Base-by-base conservation (phyloP, 176 grass and related monocot species). In the Juncus effusus region DNA sequence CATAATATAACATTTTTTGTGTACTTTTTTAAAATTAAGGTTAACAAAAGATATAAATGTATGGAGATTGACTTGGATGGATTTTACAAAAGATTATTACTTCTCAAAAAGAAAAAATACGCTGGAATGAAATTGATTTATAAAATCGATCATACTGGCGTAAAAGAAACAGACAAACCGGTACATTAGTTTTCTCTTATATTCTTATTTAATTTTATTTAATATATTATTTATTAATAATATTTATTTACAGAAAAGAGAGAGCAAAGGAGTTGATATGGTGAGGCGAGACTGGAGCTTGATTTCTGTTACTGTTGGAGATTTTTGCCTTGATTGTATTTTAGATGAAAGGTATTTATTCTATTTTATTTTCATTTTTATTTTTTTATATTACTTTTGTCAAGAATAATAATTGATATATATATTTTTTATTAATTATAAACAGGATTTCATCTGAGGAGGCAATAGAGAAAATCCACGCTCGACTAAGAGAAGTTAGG, bases 61-160 rank as follows among this genome's bases (percentile, higher is more conserved):
- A 64, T 99, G 13, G 94, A 99, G 80, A 99, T 99, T 76, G 94
- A 99, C 84, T 88, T 99, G 54, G 94, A 99, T 83, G 94, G 88
- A 58, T 77, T 99, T 78, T 99, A 93, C 73, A 93, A 99, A 80
- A 84, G 88, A 90, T 86, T 99, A 80, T 63, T 99, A 52, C 94
- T 99, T 84, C 85, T 99, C 53, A 99, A 99, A 84, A 99, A 99
- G 80, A 99, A 99, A 52, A 99, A 99, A 79, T 99, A 99, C 82
- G 94, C 94, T 51, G 94, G 85, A 16, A 65, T 93, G 72, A 99
- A 99, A 79, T 74, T 99, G 73, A 61, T 84, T 16, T 78, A 72
- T 42, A 53, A 56, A 72, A 59, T 72, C 13, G 68, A 72, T 59
- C 54, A 72, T 40, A 59, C 39, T 12, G 53, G 68, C 3, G 38